phyloP scores from a whole-genome alignment of 1,284 basidiomycete species.

The Cutaneotrichosporon sp. region DNA sequence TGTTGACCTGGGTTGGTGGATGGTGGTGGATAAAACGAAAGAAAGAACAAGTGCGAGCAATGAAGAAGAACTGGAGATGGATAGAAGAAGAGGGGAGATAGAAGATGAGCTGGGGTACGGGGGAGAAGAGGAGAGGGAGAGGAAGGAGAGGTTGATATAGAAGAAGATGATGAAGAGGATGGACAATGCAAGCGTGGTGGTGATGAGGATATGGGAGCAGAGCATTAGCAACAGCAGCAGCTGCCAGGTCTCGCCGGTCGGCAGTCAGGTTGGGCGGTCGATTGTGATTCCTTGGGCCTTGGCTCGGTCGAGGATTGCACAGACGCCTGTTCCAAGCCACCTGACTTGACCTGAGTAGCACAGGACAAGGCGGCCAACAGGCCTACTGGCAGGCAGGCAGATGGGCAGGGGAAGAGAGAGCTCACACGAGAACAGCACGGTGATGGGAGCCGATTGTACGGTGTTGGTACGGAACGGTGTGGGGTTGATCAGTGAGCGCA shows the following conservation, averaged over 20 bases:
- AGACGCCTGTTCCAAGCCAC: no score
- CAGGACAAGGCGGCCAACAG: no score
- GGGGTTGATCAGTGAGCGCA: not conserved
- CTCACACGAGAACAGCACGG: no score
- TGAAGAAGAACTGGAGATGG: not conserved
- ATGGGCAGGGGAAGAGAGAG: not conserved
- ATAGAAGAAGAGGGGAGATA: not conserved
- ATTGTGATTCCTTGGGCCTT: not conserved
- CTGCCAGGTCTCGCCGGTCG: constrained; percentile 1
- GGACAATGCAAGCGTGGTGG: not conserved
- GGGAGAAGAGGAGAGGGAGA: constrained; percentile 4
- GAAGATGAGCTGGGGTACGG: not conserved
- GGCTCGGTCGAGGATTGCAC: not conserved
- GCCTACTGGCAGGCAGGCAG: not conserved
- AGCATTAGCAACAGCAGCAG: not conserved
- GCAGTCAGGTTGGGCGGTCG: not conserved
- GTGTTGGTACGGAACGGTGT: not conserved
- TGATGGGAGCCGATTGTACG: no score
- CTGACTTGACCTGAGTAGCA: no score
- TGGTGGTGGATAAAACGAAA: constrained; percentile 1
- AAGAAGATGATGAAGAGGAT: constrained; percentile 7
- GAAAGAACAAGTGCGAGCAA: not conserved
- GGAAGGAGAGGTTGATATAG: not conserved
- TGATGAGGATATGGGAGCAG: not conserved
- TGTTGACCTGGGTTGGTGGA: not conserved